Evolutionary conservation across 495 filamentous ascomycete species (phyloP).

Genomic region (Aspergillus homomorphus): DNA sequence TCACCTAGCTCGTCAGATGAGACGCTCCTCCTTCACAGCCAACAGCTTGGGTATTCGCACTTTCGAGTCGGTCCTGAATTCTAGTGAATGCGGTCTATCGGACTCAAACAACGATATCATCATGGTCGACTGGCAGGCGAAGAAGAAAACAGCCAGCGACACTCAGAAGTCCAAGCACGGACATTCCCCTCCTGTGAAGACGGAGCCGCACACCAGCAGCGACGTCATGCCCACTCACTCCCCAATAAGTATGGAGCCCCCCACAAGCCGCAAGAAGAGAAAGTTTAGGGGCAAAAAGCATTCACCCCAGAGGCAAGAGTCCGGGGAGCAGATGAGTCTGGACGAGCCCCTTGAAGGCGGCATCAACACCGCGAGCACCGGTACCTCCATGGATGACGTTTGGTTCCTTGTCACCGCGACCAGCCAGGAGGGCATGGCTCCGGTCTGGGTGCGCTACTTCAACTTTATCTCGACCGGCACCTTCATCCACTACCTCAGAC

Average conservation of each 20-base stretch:
- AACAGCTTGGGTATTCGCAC: neutral
- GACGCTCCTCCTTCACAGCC: neutral
- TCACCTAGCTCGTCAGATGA: neutral
- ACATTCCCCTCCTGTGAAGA: neutral
- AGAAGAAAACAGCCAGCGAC: neutral
- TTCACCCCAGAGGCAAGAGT: neutral
- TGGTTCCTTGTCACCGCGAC: slow-evolving; percentile 18
- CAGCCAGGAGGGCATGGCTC: slow-evolving; percentile 10
- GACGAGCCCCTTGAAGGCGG: neutral
- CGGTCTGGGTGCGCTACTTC: slow-evolving; percentile 20
- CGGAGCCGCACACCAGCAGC: neutral
- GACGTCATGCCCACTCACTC: too few relatives aligned
- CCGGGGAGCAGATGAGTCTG: neutral
- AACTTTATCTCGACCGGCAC: slow-evolving; percentile 7
- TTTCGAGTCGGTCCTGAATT: neutral
- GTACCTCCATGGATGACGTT: neutral
- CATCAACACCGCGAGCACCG: neutral
- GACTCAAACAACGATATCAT: neutral
- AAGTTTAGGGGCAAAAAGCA: neutral
- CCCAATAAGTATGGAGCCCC: neutral
- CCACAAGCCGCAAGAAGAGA: neutral
- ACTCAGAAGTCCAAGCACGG: neutral
- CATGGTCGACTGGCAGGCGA: neutral
- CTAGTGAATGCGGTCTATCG: neutral
- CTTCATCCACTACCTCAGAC: slow-evolving; percentile 17